phyloP scores from a whole-genome alignment of 106 monocot genomes.

The Dendrobium huoshanense region DNA sequence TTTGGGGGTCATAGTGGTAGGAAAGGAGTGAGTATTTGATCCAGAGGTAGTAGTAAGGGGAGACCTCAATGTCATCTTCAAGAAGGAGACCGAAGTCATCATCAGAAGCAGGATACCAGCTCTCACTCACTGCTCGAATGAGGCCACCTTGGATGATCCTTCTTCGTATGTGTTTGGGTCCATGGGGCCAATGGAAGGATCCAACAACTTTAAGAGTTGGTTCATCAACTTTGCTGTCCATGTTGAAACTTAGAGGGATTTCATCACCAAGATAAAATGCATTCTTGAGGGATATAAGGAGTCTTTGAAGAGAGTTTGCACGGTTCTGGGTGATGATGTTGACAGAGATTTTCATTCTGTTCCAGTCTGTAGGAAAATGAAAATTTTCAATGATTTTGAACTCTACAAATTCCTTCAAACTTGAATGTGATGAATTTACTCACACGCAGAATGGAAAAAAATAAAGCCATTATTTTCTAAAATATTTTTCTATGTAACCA shows the following conservation, averaged over 20 bases:
- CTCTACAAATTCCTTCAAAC: too few relatives aligned
- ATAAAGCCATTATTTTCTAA: too few relatives aligned
- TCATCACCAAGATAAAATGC: conserved; percentile 86
- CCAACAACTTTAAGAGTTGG: conserved; percentile 65
- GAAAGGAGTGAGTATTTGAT: conserved; percentile 85
- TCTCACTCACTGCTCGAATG: conserved; percentile 96
- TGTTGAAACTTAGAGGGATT: conserved; percentile 79
- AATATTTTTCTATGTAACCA: too few relatives aligned
- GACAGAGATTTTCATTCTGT: conserved; percentile 70
- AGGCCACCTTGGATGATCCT: conserved; percentile 90
- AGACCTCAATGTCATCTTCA: conserved; percentile 96
- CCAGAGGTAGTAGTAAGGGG: conserved; percentile 97
- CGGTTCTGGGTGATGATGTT: conserved; percentile 98
- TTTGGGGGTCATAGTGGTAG: conserved; percentile 82
- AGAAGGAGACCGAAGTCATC: conserved; percentile 85
- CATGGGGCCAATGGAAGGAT: conserved; percentile 77
- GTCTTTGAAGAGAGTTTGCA: conserved; percentile 53
- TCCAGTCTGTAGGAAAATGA: conserved; percentile 66
- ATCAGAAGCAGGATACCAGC: conserved; percentile 87
- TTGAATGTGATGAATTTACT: too few relatives aligned
- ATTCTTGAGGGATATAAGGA: conserved; percentile 62
- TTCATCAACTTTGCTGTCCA: conserved; percentile 91
- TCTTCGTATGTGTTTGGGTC: conserved; percentile 57
- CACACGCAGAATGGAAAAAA: too few relatives aligned
- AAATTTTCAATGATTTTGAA: neutral